Evolutionary conservation across 495 filamentous ascomycete genomes (phyloP).

Genomic region (Cercophora newfieldiana): DNA sequence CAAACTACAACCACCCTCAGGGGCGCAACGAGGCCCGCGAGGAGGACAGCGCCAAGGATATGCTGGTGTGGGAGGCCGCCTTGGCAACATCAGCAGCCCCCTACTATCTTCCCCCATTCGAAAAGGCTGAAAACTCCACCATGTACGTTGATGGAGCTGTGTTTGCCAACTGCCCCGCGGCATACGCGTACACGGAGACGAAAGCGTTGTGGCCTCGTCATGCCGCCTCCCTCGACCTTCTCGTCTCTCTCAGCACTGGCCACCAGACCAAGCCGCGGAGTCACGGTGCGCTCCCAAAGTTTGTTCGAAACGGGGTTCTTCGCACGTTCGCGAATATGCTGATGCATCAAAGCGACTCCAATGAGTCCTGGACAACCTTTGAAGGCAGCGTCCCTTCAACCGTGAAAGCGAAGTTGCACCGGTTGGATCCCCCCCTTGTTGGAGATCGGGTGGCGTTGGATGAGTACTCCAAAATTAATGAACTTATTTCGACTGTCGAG

Average conservation of each 20-base stretch:
- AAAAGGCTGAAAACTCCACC: neutral
- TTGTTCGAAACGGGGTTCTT: neutral
- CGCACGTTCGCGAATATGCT: neutral
- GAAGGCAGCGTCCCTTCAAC: neutral
- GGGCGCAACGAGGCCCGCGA: neutral
- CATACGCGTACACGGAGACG: neutral
- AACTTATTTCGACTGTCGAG: neutral
- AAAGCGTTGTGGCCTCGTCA: neutral
- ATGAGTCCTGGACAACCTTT: neutral
- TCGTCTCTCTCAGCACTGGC: neutral
- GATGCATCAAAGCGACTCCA: neutral
- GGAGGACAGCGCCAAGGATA: neutral
- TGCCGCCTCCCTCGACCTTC: neutral
- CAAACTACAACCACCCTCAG: neutral
- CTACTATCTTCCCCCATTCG: neutral
- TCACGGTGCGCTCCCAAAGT: neutral
- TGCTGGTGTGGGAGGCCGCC: neutral
- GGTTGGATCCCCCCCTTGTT: neutral
- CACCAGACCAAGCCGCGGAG: neutral
- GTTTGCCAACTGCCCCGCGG: neutral
- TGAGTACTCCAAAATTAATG: neutral
- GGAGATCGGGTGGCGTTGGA: neutral
- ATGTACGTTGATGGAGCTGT: conserved; percentile 1
- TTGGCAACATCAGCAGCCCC: neutral
- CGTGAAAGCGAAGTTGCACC: neutral